Percentiles rank a stretch among this genome's conserved stretches.
These are phyloP conservation scores for Erigeron canadensis DNA, from an alignment of 129 eudicot genomes.

Conservation along the genomic window DNA sequence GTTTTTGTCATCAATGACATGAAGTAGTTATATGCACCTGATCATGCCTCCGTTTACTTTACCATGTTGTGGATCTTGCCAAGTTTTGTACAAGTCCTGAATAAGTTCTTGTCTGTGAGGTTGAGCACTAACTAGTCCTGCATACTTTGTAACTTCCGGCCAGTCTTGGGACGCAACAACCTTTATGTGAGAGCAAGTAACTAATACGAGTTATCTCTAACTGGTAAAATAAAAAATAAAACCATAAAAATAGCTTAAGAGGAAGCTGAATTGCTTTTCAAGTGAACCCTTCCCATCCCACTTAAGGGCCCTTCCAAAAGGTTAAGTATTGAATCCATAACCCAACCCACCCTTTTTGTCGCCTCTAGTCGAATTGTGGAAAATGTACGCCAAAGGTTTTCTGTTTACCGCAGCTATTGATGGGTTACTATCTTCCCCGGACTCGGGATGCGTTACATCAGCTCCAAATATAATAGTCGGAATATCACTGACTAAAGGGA, in stretches of 20 bases:
- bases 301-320: no score
- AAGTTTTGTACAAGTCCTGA: constrained; percentile 79
- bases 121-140: constrained; percentile 88
- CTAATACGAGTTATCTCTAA: no score
- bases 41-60: constrained; percentile 86
- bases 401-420: constrained; percentile 74
- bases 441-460: constrained; percentile 79
- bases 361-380: not conserved
- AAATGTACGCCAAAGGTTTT: not conserved
- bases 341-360: no score
- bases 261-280: no score
- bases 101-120: constrained; percentile 93
- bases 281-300: no score
- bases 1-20: not conserved
- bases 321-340: no score
- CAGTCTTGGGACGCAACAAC: constrained; percentile 97
- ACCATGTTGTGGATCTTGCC: constrained; percentile 81
- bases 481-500: constrained; percentile 71
- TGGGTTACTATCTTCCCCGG: constrained; percentile 73
- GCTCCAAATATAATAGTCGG: constrained; percentile 88
- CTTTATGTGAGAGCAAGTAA: constrained; percentile 31
- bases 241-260: no score
- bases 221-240: no score
- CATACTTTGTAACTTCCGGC: constrained; percentile 90
- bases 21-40: constrained; percentile 41